Evolutionary conservation across 805 yeast genomes (phyloP).

Genomic region (Starmerella asiatica): DNA sequence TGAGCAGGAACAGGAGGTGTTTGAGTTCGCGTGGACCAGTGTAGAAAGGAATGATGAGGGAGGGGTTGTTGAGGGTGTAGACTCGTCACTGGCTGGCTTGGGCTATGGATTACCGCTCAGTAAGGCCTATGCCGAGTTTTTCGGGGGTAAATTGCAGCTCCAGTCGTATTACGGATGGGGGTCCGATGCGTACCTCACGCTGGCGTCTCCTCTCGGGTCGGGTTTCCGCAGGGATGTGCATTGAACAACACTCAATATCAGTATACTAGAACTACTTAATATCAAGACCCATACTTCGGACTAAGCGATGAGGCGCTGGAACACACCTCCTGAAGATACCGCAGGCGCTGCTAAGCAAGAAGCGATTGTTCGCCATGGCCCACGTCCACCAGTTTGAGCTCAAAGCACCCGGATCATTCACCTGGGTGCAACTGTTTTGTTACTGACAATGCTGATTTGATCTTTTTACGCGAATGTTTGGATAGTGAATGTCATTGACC

Average conservation of each 20-base stretch:
- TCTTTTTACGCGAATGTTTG: conserved; percentile 89
- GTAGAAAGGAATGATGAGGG: conserved; percentile 37
- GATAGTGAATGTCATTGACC: conserved; percentile 90
- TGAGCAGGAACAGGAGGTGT: conserved; percentile 48
- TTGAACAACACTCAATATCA: no score
- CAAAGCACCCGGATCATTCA: conserved; percentile 91
- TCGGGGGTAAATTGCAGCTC: conserved; percentile 55
- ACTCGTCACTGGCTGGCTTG: conserved; percentile 75
- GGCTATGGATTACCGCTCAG: conserved; percentile 90
- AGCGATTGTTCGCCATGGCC: conserved; percentile 95
- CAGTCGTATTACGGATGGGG: conserved; percentile 69
- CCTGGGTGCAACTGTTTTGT: conserved; percentile 97
- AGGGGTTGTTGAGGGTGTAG: conserved; percentile 57
- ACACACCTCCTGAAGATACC: conserved; percentile 90
- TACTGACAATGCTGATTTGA: conserved; percentile 95
- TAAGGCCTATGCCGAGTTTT: conserved; percentile 56
- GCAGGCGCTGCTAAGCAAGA: conserved; percentile 82
- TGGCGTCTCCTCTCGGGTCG: conserved; percentile 19
- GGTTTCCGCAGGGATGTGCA: conserved; percentile 15
- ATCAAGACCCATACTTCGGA: no score
- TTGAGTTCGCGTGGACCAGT: conserved; percentile 78
- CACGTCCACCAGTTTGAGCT: conserved; percentile 93
- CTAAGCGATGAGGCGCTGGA: conserved; percentile 83
- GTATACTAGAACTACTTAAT: no score
- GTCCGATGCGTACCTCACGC: conserved; percentile 52